Evolutionary conservation across 306 rosid species (phyloP).

Genomic region (Canavalia ensiformis): DNA sequence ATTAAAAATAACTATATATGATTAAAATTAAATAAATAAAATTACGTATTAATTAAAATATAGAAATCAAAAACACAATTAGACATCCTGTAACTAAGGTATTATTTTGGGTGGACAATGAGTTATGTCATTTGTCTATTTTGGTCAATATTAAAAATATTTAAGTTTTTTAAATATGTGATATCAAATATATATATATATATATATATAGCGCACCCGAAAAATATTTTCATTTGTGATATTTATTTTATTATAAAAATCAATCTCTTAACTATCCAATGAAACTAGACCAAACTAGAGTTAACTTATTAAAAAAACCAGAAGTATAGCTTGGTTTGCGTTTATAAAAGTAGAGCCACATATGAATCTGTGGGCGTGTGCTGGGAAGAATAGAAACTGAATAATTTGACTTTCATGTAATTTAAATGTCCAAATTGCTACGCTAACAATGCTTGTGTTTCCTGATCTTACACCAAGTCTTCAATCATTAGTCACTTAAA

Average conservation of each 20-base stretch:
- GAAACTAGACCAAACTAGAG: no score
- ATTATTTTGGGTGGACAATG: neutral
- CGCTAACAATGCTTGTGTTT: conserved; percentile 55
- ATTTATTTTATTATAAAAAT: neutral
- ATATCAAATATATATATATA: no score
- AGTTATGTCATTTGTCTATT: neutral
- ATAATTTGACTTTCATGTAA: neutral
- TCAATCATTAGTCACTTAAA: conserved; percentile 59
- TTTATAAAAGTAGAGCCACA: neutral
- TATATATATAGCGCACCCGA: no score
- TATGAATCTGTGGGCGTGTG: conserved; percentile 10
- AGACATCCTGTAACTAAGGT: neutral
- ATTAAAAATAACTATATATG: no score
- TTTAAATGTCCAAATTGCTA: conserved; percentile 17
- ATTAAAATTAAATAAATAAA: no score
- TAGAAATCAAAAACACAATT: no score
- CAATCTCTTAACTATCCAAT: neutral
- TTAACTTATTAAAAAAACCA: neutral
- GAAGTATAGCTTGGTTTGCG: neutral
- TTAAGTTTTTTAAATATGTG: neutral
- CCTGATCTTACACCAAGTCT: conserved; percentile 63
- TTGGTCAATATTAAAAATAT: neutral
- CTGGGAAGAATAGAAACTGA: conserved; percentile 28
- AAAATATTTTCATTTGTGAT: neutral
- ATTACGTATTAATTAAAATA: no score